phyloP scores from a whole-genome alignment of 139 green algal species.

The Eudorina sp. region DNA sequence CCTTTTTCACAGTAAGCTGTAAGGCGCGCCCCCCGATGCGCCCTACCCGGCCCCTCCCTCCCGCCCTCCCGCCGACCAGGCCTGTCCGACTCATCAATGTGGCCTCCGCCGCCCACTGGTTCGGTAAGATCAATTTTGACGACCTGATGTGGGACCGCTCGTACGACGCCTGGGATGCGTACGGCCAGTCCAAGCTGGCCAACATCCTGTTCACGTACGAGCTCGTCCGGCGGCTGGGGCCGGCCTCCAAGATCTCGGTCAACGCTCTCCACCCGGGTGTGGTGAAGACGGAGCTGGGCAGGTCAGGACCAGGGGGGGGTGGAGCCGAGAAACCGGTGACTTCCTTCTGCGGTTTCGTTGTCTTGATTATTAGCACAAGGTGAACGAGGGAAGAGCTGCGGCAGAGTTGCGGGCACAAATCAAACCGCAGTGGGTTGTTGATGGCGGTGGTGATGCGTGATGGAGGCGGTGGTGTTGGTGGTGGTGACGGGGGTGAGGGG shows the following conservation, averaged over 20 bases:
- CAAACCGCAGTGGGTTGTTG: too few species aligned
- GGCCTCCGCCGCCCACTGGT: conserved; percentile 80
- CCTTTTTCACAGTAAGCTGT: too few species aligned
- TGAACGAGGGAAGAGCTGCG: too few species aligned
- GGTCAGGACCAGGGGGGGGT: too few species aligned
- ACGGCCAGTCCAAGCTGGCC: conserved; percentile 90
- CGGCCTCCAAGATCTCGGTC: conserved; percentile 54
- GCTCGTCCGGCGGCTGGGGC: conserved; percentile 71
- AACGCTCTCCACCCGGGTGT: conserved; percentile 90
- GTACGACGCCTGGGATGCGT: conserved; percentile 71
- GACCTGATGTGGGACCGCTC: conserved; percentile 72
- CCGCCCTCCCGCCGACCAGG: conserved; percentile 30
- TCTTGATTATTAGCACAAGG: too few species aligned
- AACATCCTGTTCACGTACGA: conserved; percentile 94
- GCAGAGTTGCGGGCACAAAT: too few species aligned
- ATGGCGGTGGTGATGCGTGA: too few species aligned
- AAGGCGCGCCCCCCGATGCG: too few species aligned
- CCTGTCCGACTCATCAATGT: conserved; percentile 88
- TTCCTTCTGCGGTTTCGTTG: too few species aligned
- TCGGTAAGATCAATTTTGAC: conserved; percentile 84
- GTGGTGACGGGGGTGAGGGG: too few species aligned
- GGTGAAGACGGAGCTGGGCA: conserved; percentile 86
- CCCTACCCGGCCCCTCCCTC: neutral
- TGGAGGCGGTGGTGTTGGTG: too few species aligned
- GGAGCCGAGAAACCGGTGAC: too few species aligned